Percentiles rank a stretch among this genome's conserved stretches.
phyloP scores from a whole-genome alignment of 2,329 filamentous ascomycete species.

The Pseudonectria foliicola region DNA sequence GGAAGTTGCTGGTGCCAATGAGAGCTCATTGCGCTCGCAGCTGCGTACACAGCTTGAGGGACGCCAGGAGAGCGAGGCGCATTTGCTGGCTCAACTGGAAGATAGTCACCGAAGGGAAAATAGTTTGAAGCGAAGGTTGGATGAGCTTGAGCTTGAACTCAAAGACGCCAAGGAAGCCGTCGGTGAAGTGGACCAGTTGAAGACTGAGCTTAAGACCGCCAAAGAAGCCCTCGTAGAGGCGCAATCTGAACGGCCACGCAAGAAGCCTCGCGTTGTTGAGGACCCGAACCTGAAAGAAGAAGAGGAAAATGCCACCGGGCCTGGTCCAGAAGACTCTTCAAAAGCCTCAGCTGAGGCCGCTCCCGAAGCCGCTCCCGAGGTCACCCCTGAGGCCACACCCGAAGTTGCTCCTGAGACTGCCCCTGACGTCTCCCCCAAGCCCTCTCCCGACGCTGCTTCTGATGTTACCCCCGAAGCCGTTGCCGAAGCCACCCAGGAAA shows the following conservation, averaged over 20 bases:
- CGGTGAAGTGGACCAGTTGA: background rate
- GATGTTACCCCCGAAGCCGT: slow-evolving; percentile 3
- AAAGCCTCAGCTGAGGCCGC: no score
- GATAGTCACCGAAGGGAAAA: slow-evolving; percentile 74
- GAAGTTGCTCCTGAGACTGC: no score
- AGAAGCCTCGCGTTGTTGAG: slow-evolving; percentile 20
- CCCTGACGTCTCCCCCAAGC: no score
- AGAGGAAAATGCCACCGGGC: no score
- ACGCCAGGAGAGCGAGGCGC: slow-evolving; percentile 32
- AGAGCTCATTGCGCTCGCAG: slow-evolving; percentile 48
- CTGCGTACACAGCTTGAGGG: slow-evolving; percentile 50
- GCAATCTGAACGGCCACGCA: slow-evolving; percentile 20
- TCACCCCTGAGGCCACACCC: no score
- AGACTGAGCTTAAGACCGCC: slow-evolving; percentile 6
- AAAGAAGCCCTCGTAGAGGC: slow-evolving; percentile 3
- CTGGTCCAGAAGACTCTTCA: no score
- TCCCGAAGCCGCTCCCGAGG: no score
- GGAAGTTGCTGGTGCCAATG: slow-evolving; percentile 48
- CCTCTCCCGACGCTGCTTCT: slow-evolving; percentile 8
- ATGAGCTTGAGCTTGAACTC: slow-evolving; percentile 63
- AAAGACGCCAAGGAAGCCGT: slow-evolving; percentile 23
- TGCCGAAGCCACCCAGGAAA: slow-evolving; percentile 2
- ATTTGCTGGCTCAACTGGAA: slow-evolving; percentile 59
- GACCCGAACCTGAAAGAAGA: slow-evolving; percentile 6
- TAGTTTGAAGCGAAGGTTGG: slow-evolving; percentile 72